Conservation (phyloP, 345 rosid species). For the Populus davidiana region DNA sequence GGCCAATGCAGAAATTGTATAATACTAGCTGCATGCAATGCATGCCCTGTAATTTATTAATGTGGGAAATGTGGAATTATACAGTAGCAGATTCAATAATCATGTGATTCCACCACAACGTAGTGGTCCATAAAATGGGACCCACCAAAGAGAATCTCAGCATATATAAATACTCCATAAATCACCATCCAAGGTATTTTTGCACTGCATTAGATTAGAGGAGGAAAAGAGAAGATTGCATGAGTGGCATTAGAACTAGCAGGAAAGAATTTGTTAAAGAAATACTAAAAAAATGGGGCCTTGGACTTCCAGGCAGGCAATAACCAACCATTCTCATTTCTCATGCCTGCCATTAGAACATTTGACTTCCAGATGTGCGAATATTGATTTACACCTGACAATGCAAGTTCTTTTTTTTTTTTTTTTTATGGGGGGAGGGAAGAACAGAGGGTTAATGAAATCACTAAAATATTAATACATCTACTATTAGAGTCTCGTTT, state of each 20-base stretch:
- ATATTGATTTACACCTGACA: background rate
- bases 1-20: background rate
- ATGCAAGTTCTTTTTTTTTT: background rate
- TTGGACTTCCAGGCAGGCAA: background rate
- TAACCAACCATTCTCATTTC: background rate
- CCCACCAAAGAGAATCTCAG: background rate
- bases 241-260: background rate
- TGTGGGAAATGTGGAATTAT: too few species aligned
- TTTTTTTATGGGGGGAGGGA: too few species aligned
- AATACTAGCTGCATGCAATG: background rate
- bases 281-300: background rate
- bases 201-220: background rate
- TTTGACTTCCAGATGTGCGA: background rate
- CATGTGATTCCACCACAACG: slow-evolving; percentile 8
- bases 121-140: background rate
- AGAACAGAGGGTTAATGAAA: background rate
- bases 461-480: background rate
- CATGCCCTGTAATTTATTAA: background rate
- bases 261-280: background rate
- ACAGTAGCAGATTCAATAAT: background rate
- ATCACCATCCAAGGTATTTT: background rate
- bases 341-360: background rate
- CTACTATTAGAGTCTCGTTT: background rate
- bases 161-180: background rate
- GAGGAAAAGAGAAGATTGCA: background rate